A percentile compares a stretch with the other conserved stretches of the same genome.
phyloP scores from a whole-genome alignment of 805 yeast genomes.

The Metschnikowia lochheadii region DNA sequence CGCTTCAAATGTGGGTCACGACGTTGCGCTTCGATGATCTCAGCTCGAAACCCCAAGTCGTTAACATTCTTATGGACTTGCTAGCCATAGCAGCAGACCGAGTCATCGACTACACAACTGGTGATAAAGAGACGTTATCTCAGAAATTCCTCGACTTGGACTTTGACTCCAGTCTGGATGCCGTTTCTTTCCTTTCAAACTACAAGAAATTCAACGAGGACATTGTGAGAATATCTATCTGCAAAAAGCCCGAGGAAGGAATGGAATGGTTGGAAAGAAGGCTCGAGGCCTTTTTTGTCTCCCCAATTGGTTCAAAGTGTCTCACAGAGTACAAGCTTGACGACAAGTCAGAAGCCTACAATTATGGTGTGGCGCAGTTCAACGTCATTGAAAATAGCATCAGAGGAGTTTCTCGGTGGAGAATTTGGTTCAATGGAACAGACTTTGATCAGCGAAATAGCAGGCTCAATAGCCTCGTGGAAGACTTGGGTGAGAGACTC shows the following conservation, averaged over 20 bases:
- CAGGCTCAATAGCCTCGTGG: slow-evolving; percentile 52
- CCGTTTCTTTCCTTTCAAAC: slow-evolving; percentile 68
- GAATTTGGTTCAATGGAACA: slow-evolving; percentile 74
- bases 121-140: slow-evolving; percentile 61
- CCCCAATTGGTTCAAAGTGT: slow-evolving; percentile 63
- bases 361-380: slow-evolving; percentile 76
- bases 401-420: slow-evolving; percentile 93
- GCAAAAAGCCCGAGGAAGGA: slow-evolving; percentile 80
- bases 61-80: slow-evolving; percentile 57
- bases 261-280: slow-evolving; percentile 76
- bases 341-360: slow-evolving; percentile 61
- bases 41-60: slow-evolving; percentile 53
- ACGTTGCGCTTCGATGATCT: slow-evolving; percentile 78
- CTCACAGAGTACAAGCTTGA: slow-evolving; percentile 51
- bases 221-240: slow-evolving; percentile 80
- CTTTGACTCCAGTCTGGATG: slow-evolving; percentile 82
- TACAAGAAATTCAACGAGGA: slow-evolving; percentile 86
- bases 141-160: slow-evolving; percentile 73
- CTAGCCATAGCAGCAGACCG: slow-evolving; percentile 76
- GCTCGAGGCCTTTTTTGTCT: slow-evolving; percentile 66
- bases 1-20: slow-evolving; percentile 92
- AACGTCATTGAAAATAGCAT: slow-evolving; percentile 85
- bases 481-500: slow-evolving; percentile 68
- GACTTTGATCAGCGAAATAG: slow-evolving; percentile 50
- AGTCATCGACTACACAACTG: slow-evolving; percentile 65